Evolutionary conservation across 192 early-diverging fungal species (phyloP).

Genomic region (Gamsiella multidivaricata): DNA sequence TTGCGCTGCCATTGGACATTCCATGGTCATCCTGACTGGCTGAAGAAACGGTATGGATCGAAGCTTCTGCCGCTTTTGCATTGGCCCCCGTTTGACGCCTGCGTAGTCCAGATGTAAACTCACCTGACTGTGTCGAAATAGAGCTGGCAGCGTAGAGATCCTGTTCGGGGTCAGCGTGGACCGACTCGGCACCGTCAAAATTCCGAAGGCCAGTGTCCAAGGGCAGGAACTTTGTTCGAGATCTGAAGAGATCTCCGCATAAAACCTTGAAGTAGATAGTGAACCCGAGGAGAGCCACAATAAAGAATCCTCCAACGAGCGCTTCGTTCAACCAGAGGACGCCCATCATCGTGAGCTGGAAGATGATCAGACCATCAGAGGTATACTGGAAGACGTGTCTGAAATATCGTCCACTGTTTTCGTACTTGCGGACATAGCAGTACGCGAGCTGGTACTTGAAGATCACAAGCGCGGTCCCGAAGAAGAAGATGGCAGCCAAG

Average conservation of each 20-base stretch:
- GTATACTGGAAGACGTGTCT: conserved; percentile 65
- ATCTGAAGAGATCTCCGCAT: conserved; percentile 56
- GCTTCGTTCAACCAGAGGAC: conserved; percentile 63
- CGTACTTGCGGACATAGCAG: conserved; percentile 68
- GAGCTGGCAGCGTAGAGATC: neutral
- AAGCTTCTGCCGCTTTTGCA: neutral
- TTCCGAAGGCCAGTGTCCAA: conserved; percentile 43
- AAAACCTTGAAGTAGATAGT: conserved; percentile 61
- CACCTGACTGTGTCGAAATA: neutral
- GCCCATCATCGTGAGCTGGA: conserved; percentile 67
- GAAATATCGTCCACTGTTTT: conserved; percentile 65
- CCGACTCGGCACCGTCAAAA: conserved; percentile 27
- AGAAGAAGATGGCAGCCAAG: conserved; percentile 65
- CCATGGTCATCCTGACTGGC: neutral
- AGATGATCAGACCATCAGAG: conserved; percentile 66
- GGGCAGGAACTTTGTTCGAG: conserved; percentile 56
- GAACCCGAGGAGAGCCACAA: conserved; percentile 58
- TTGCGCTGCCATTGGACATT: neutral
- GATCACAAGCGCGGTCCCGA: conserved; percentile 59
- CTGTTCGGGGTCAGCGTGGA: neutral
- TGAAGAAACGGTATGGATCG: neutral
- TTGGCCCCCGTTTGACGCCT: neutral
- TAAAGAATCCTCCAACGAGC: conserved; percentile 48
- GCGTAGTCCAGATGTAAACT: conserved; percentile 1
- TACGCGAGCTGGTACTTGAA: conserved; percentile 74